These are phyloP conservation scores for Debaryomyces nepalensis DNA, from an alignment of 1,139 yeast species.

Conservation along the genomic window DNA sequence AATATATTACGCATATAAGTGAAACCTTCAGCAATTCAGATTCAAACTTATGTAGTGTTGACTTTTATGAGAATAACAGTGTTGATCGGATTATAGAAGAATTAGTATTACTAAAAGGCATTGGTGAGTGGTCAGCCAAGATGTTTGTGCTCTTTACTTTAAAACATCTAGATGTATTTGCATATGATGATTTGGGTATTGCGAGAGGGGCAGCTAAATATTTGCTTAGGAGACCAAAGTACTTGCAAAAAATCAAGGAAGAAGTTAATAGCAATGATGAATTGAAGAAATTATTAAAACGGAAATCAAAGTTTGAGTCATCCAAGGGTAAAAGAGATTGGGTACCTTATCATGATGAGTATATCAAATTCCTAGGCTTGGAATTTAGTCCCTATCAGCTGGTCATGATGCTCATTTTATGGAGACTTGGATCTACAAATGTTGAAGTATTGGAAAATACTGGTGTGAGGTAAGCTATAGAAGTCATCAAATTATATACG, in stretches of 20 bases:
- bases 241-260: slow-evolving; percentile 45
- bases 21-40: slow-evolving; percentile 52
- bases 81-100: slow-evolving; percentile 58
- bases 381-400: slow-evolving; percentile 69
- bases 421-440: slow-evolving; percentile 70
- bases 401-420: slow-evolving; percentile 70
- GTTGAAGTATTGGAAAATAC: slow-evolving; percentile 50
- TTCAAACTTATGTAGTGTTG: slow-evolving; percentile 41
- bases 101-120: slow-evolving; percentile 69
- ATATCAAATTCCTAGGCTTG: slow-evolving; percentile 58
- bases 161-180: slow-evolving; percentile 68
- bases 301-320: slow-evolving; percentile 40
- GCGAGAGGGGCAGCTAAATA: slow-evolving; percentile 79
- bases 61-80: slow-evolving; percentile 39
- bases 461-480: slow-evolving; percentile 14
- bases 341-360: slow-evolving; percentile 65
- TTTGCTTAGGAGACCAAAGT: slow-evolving; percentile 57
- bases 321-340: slow-evolving; percentile 55
- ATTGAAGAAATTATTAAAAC: slow-evolving; percentile 33
- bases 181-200: slow-evolving; percentile 81
- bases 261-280: slow-evolving; percentile 36
- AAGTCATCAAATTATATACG: slow-evolving; percentile 3
- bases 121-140: slow-evolving; percentile 90
- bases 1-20: slow-evolving; percentile 66
- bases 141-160: slow-evolving; percentile 82